Percentiles rank a stretch among this genome's conserved stretches.
Evolutionary conservation across 495 filamentous ascomycete species (phyloP).

Genomic region (Pyronema domesticum): DNA sequence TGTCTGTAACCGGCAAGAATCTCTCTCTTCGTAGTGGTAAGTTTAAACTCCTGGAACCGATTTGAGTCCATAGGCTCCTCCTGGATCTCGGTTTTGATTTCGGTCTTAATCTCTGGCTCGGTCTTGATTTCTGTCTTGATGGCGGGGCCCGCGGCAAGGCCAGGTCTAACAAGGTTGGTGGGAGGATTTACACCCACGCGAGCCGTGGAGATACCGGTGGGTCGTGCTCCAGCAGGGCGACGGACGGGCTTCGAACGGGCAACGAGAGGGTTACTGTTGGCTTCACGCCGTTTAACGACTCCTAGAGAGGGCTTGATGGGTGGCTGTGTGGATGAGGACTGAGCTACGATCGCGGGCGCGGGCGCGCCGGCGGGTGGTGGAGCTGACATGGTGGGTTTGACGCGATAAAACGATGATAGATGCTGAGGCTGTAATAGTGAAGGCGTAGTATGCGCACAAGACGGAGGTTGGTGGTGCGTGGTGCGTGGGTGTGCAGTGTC

Average conservation of each 20-base stretch:
- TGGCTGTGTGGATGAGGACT: neutral
- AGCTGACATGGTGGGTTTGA: too few species aligned
- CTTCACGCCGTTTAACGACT: neutral
- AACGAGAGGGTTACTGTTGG: neutral
- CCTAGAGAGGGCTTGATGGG: neutral
- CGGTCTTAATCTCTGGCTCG: neutral
- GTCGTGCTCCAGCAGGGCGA: neutral
- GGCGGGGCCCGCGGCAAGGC: neutral
- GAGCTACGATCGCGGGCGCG: neutral
- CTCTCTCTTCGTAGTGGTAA: slow-evolving; percentile 63
- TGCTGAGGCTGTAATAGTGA: too few species aligned
- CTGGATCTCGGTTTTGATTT: neutral
- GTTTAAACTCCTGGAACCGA: slow-evolving; percentile 15
- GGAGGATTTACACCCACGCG: neutral
- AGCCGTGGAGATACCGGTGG: neutral
- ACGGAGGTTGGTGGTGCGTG: too few species aligned
- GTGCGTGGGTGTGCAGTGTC: too few species aligned
- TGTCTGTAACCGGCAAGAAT: slow-evolving; percentile 65
- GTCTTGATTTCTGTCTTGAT: neutral
- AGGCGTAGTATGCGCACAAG: too few species aligned
- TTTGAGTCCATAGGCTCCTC: neutral
- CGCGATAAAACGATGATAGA: too few species aligned
- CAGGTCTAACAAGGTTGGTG: neutral
- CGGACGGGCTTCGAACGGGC: neutral
- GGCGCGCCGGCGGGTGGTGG: neutral